Percentiles rank a stretch among this genome's conserved stretches.
These are phyloP conservation scores for Pyrenochaeta sp. DNA, from an alignment of 2,329 filamentous ascomycete genomes.

Conservation along the genomic window DNA sequence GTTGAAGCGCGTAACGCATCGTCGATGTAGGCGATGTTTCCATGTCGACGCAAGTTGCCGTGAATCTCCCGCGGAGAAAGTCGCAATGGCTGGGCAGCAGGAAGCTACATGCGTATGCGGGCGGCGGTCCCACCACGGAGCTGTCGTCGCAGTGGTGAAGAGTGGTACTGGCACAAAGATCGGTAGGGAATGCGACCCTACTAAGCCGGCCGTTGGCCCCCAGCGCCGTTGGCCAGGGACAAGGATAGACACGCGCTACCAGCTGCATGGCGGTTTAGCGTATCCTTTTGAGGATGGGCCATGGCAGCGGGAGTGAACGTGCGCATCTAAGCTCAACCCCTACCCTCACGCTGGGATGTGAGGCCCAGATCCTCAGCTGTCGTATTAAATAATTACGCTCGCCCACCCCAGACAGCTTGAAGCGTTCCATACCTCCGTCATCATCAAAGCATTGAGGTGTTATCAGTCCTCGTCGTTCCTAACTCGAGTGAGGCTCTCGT, in stretches of 20 bases:
- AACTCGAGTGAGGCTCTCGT: not conserved
- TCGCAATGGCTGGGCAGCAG: not conserved
- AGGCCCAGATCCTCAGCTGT: conserved; percentile 26
- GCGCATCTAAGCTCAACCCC: conserved; percentile 20
- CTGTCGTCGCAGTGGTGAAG: conserved; percentile 3
- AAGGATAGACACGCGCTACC: conserved; percentile 20
- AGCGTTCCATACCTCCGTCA: not conserved
- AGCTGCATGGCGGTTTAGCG: conserved; percentile 16
- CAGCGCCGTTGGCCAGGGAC: conserved; percentile 16
- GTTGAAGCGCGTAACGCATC: not conserved
- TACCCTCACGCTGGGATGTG: conserved; percentile 17
- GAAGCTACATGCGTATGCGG: conserved; percentile 7
- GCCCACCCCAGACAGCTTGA: not conserved
- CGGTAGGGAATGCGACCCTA: conserved; percentile 4
- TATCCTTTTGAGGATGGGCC: conserved; percentile 12
- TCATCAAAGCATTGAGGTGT: not conserved
- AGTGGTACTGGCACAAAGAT: not conserved
- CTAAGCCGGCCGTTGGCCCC: conserved; percentile 12
- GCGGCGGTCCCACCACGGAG: conserved; percentile 3
- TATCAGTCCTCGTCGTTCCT: not conserved
- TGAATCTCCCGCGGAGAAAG: not conserved
- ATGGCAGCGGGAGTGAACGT: conserved; percentile 21
- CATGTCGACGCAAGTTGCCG: not conserved
- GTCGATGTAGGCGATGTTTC: not conserved
- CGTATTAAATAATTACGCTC: conserved; percentile 5